Conservation (phyloP, 495 filamentous ascomycete species). For the Apiosordaria backusii region DNA sequence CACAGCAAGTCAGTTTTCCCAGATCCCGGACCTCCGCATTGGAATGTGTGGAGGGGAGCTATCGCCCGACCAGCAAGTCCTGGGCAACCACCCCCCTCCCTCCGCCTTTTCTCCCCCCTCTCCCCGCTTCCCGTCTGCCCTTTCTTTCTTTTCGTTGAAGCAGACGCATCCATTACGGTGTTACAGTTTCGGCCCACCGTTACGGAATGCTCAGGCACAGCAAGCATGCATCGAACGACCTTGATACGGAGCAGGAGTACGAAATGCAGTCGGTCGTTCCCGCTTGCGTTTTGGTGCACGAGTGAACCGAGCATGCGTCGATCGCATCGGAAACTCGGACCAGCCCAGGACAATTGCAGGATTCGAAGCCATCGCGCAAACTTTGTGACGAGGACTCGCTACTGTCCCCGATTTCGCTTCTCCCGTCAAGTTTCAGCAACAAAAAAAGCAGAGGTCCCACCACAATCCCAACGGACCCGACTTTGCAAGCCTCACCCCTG, state of each 20-base stretch:
- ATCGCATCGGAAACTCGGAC: background rate
- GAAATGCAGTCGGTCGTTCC: background rate
- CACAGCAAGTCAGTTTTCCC: conserved; percentile 2
- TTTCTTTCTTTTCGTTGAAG: background rate
- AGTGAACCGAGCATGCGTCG: conserved; percentile 4
- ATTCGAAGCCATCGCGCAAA: background rate
- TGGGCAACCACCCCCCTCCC: background rate
- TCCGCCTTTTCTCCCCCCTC: conserved; percentile 5
- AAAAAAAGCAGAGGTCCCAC: conserved; percentile 9
- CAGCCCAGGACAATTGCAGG: no score
- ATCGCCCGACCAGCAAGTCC: conserved; percentile 12
- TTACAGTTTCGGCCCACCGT: background rate
- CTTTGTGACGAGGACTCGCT: background rate
- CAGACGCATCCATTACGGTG: background rate
- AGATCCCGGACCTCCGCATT: conserved; percentile 21
- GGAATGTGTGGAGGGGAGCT: conserved; percentile 8
- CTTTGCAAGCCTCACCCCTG: conserved; percentile 6
- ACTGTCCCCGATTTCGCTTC: background rate
- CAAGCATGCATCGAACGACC: background rate
- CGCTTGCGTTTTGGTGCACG: background rate
- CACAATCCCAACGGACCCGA: conserved; percentile 14
- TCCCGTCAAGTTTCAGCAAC: background rate
- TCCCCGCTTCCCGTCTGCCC: background rate
- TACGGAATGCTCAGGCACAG: background rate
- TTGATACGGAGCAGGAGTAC: conserved; percentile 2